Evolutionary conservation across 345 rosid genomes (phyloP), one percentile per base, ranked within the genome.

Genomic region (Nephelium lappaceum): DNA sequence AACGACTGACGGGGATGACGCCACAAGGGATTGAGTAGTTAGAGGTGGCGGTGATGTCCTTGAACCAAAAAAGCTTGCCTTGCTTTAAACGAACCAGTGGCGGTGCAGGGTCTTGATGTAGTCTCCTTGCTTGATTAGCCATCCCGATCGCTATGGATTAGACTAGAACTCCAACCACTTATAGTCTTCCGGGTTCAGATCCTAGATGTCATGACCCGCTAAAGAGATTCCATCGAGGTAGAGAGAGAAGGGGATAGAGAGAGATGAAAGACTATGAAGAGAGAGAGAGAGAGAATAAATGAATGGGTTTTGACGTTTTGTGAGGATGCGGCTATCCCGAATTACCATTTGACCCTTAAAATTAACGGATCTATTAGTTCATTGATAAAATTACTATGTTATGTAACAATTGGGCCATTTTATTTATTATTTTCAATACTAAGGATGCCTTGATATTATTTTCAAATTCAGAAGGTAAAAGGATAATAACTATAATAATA

Each of bases 1-100:
- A 93, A 57, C 75, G 77, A 43, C 86, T 89, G 0, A 89, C 93
- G 3, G 92, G 84, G 51, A 93, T 83, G 66, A 89, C 93, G 47
- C 95, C 97, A 24, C 95, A 97, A 5, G 98, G 98, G 45, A 64
- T 85, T 41, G 93, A 87, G 75, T 75, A 83, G 8, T 86, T 93
- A 15, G 71, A n/a, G 72, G 80, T 83, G 78, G 75, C 72, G 36
- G 75, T 43, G 66, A 91, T 62, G 36, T 93, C 95, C 80, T 91
- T 92, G 83, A 93, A 93, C 98, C 98, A 92, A 24, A 93, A 86
- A 36, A 92, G 93, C 88, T 88, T 92, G 31, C 98, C 95, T 81
- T 85, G 91, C 68, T 93, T 93, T 69, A 93, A 16, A 93, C 83
- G 83, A 92, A 91, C 98, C 97, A 92, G 65, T 95, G 95, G 58